A percentile compares a stretch with the other conserved stretches of the same genome.
Evolutionary conservation across 2,329 filamentous ascomycete genomes (phyloP).

Genomic region (Ophiocordyceps sinensis): DNA sequence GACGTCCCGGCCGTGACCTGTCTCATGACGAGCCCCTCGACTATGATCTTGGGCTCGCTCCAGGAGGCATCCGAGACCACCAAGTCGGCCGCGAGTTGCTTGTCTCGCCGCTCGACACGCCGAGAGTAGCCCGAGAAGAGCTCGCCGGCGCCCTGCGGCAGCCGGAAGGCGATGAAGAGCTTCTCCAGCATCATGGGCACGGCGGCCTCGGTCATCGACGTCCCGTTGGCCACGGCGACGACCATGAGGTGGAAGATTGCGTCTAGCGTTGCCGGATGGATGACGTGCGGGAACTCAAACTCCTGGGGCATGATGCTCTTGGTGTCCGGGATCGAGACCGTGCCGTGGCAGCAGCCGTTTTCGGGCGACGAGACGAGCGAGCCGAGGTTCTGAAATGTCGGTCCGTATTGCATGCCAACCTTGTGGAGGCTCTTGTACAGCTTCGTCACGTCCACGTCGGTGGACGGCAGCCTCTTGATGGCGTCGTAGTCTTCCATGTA

Average conservation of each 20-base stretch:
- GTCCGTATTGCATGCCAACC: conserved; percentile 7
- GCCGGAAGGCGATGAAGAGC: conserved; percentile 2
- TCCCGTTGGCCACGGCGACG: conserved; percentile 1
- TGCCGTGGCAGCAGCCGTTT: conserved; percentile 15
- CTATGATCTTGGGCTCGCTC: not conserved
- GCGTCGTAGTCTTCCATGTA: not conserved
- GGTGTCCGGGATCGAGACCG: not conserved
- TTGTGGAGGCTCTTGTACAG: conserved; percentile 6
- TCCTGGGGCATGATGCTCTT: not conserved
- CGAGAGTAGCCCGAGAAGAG: not conserved
- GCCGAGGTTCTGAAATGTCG: conserved; percentile 6
- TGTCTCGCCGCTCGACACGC: not conserved
- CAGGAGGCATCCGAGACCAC: not conserved
- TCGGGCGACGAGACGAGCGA: not conserved
- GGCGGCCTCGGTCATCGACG: not conserved
- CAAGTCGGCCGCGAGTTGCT: not conserved
- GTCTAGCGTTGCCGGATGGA: conserved; percentile 35
- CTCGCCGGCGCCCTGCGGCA: not conserved
- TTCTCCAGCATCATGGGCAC: not conserved
- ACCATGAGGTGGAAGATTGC: conserved; percentile 29
- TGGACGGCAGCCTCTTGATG: not conserved
- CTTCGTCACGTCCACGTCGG: conserved; percentile 1
- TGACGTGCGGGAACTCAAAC: conserved; percentile 21
- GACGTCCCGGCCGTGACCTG: not conserved
- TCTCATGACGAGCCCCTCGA: not conserved